Evolutionary conservation across 495 filamentous ascomycete genomes (phyloP).

Genomic region (Astrothelium subdiscretum): DNA sequence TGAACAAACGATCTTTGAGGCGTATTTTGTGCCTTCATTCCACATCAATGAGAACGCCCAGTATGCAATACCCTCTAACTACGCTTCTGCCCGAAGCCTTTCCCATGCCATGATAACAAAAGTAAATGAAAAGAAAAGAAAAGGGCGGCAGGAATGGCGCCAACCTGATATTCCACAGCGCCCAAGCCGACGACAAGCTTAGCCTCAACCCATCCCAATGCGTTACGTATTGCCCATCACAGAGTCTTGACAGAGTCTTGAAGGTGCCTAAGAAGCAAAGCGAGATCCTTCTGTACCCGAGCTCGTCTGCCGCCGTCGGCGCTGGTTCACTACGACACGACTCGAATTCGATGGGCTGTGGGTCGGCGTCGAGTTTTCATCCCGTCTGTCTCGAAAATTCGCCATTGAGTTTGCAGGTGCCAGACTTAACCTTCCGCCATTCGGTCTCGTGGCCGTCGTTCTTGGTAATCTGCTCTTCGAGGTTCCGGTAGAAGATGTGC

Average conservation of each 20-base stretch:
- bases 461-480: slow-evolving; percentile 12
- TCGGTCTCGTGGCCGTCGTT: slow-evolving; percentile 5
- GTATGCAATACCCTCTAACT: not conserved
- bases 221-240: too few relatives aligned
- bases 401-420: not conserved
- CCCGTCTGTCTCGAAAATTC: not conserved
- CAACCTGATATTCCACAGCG: too few relatives aligned
- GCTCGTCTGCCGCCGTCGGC: not conserved
- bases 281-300: not conserved
- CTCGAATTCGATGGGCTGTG: not conserved
- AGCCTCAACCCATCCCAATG: too few relatives aligned
- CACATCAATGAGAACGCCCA: not conserved
- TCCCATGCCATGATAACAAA: not conserved
- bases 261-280: not conserved
- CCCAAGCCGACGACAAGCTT: too few relatives aligned
- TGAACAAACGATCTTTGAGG: too few relatives aligned
- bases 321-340: not conserved
- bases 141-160: too few relatives aligned
- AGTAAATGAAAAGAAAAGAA: not conserved
- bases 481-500: not conserved
- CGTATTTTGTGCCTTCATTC: not conserved
- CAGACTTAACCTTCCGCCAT: slow-evolving; percentile 1
- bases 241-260: too few relatives aligned
- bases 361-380: not conserved
- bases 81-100: not conserved